phyloP scores from a whole-genome alignment of 1,139 yeast genomes.

The Kazachstania sp. region DNA sequence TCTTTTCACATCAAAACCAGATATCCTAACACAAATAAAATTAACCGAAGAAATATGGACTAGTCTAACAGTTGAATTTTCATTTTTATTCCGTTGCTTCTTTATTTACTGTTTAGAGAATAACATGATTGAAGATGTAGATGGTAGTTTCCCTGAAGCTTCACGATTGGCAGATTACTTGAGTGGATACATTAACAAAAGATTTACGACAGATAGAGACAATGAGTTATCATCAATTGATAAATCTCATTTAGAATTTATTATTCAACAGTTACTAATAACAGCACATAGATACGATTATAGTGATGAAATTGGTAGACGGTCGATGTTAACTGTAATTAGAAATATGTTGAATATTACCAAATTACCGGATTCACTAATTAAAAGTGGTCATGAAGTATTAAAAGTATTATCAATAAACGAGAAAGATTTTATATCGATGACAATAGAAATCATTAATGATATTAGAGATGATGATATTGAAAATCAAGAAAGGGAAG shows the following conservation, averaged over 20 bases:
- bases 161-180: conserved; percentile 48
- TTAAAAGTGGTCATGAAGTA: conserved; percentile 53
- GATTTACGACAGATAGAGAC: conserved; percentile 33
- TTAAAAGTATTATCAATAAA: conserved; percentile 63
- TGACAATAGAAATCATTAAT: conserved; percentile 74
- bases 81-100: conserved; percentile 62
- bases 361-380: conserved; percentile 42
- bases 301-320: conserved; percentile 86
- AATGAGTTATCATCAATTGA: conserved; percentile 25
- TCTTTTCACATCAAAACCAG: conserved; percentile 56
- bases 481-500: conserved; percentile 30
- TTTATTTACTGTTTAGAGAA: conserved; percentile 55
- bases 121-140: conserved; percentile 50
- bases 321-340: conserved; percentile 66
- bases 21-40: conserved; percentile 47
- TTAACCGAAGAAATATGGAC: conserved; percentile 60
- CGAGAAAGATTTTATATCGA: conserved; percentile 76
- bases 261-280: conserved; percentile 62
- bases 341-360: conserved; percentile 51
- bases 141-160: conserved; percentile 72
- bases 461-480: conserved; percentile 70
- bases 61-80: conserved; percentile 62
- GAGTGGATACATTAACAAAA: conserved; percentile 36
- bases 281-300: conserved; percentile 71
- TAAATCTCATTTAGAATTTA: conserved; percentile 58